Evolutionary conservation across 352 stramenopile genomes (phyloP), one percentile per base, ranked within the genome.

Genomic region (Pythium scleroteichum): DNA sequence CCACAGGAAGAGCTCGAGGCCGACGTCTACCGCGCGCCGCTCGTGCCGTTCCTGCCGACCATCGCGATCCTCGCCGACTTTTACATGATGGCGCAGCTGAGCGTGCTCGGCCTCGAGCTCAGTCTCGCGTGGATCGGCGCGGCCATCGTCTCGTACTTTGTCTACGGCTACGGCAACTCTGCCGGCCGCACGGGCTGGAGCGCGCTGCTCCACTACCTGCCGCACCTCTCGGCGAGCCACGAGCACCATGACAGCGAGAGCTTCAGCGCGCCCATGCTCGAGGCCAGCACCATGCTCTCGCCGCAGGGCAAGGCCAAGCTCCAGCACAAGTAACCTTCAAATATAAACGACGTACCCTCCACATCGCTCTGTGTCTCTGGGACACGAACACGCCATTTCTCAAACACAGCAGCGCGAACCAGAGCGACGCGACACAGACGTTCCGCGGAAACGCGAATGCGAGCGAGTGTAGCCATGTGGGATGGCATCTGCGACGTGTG

Each of bases 81-180:
- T 29, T 87, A 88, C 66, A 61, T 90, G 38, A 76, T 82, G 49
- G 59, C 81, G 13, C 84, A 93, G 64, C 71, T 90, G 40, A 50
- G n/a, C 12, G 19, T 23, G 27, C 26, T 35, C 3, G 40, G 53
- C n/a, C 24, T 60, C 3, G 8, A 52, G 39, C 40, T 52, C 26
- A 44, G 23, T 14, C 42, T 60, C 48, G 59, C 45, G 14, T 93
- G 82, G 82, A 56, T 93, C 54, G 72, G 27, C 9, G 76, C 69
- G 12, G 83, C 68, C 17, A 69, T 89, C 5, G 14, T 93, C 13
- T 88, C 83, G 53, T 93, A 93, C 69, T 88, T 90, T 38, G 66
- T 73, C 9, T 93, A 93, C 62, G 84, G 84, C 32, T 93, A 88
- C 68, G 65, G 62, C 53, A 75, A 87, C 71, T 78, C 77, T 14